These are phyloP conservation scores for Ammopiptanthus mongolicus DNA, from an alignment of 306 rosid genomes.

Conservation along the genomic window DNA sequence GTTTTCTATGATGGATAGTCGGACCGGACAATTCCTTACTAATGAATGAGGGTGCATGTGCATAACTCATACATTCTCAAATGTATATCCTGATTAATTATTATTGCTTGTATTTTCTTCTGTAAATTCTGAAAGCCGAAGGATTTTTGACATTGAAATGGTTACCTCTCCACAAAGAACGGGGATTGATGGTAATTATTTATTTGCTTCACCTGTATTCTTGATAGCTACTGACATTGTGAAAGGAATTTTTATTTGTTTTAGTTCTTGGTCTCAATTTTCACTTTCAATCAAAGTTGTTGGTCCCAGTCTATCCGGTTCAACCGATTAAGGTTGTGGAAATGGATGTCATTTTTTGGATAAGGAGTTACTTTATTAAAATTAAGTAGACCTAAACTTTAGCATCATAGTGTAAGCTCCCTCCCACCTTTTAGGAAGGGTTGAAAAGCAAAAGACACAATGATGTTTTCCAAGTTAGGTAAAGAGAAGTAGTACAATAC, in stretches of 20 bases:
- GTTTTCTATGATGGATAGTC: slow-evolving; percentile 63
- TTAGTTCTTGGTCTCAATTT: not conserved
- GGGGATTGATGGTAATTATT: slow-evolving; percentile 24
- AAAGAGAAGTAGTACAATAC: no score
- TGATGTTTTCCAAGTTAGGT: no score
- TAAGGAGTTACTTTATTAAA: no score
- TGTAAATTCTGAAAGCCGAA: slow-evolving; percentile 33
- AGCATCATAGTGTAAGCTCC: no score
- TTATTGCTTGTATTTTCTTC: slow-evolving; percentile 28
- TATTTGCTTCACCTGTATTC: slow-evolving; percentile 18
- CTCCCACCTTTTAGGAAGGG: no score
- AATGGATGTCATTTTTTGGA: no score
- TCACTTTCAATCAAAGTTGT: no score
- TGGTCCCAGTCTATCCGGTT: no score
- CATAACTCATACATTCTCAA: slow-evolving; percentile 8
- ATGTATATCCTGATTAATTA: slow-evolving; percentile 22
- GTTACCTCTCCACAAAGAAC: slow-evolving; percentile 21
- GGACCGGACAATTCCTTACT: slow-evolving; percentile 45
- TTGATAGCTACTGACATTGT: slow-evolving; percentile 28
- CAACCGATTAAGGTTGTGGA: no score
- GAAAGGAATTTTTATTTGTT: slow-evolving; percentile 20
- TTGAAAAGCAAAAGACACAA: no score
- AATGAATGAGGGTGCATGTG: slow-evolving; percentile 39
- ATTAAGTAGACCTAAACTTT: no score
- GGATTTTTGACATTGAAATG: slow-evolving; percentile 23